These are phyloP conservation scores for Cercospora sesami DNA, from an alignment of 2,329 filamentous ascomycete species.

Conservation along the genomic window DNA sequence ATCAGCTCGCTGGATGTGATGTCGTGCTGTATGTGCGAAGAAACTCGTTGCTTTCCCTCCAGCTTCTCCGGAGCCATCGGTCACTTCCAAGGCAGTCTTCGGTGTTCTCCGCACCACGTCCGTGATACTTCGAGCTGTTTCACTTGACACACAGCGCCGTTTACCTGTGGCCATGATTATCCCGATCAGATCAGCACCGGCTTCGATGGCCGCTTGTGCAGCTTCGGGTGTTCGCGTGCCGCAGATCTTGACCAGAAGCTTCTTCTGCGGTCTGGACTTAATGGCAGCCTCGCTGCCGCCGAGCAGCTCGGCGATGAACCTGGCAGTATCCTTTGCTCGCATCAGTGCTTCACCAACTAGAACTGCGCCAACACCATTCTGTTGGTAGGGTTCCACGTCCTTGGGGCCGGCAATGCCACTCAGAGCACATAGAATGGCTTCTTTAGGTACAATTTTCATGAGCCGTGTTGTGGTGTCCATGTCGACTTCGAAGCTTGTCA, in stretches of 20 bases:
- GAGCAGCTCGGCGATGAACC: conserved; percentile 82
- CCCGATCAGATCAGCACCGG: conserved; percentile 87
- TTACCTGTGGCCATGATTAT: conserved; percentile 85
- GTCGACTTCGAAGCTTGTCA: conserved; percentile 96
- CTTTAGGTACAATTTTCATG: conserved; percentile 80
- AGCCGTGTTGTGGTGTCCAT: conserved; percentile 65
- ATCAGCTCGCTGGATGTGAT: conserved; percentile 51
- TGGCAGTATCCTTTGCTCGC: conserved; percentile 77
- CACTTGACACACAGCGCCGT: conserved; percentile 75
- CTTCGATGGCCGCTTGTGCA: conserved; percentile 75
- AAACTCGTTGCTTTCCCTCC: conserved; percentile 60
- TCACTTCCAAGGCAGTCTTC: conserved; percentile 37
- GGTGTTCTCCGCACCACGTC: conserved; percentile 65
- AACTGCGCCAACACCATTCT: conserved; percentile 87
- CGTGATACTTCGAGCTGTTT: conserved; percentile 79
- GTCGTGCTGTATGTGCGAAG: conserved; percentile 60
- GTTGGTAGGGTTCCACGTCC: conserved; percentile 84
- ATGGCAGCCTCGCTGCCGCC: conserved; percentile 51
- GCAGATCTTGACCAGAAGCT: conserved; percentile 86
- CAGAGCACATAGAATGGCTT: conserved; percentile 86
- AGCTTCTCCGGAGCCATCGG: conserved; percentile 17
- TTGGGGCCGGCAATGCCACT: conserved; percentile 89
- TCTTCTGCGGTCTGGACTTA: conserved; percentile 32
- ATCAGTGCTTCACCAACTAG: conserved; percentile 95
- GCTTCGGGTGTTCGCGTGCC: conserved; percentile 82